Base-by-base conservation (phyloP, 257 asterid species). In the Fraxinus quadrangulata region DNA sequence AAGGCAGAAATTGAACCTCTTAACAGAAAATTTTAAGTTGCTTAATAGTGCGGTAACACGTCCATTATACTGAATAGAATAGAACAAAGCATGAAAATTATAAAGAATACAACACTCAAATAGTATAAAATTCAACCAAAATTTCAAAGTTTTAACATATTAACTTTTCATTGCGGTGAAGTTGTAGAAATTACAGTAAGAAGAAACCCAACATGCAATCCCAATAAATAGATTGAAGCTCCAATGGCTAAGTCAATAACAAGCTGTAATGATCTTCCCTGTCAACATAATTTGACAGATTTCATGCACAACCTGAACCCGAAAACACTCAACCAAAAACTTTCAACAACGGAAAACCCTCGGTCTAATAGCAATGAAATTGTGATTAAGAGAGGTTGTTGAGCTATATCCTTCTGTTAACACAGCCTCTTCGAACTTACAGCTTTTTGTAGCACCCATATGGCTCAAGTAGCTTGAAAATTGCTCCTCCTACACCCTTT, bases 1-100 rank as follows among this genome's bases (percentile, higher is more conserved):
- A 75, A 72, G 47, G 42, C 70, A 70, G 78, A 79, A 67, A 75
- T 36, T 54, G 88, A 71, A 59, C 68, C 83, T 16, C 61, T 31
- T 71, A 40, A 79, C 83, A 33, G 70, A 77, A 31, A 84, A 87
- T 33, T 85, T 80, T 61, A 80, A 72, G 65, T 86, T 85, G 79
- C 86, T 90, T 2, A 83, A 86, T 74, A 81, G 71, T 73, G 88
- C 89, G 77, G 71, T 79, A 76, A 82, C 45, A 39, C 45, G 11
- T 9, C 45, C 12, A 39, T 39, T 39, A 39, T 39, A 9, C 45
- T 39, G 3, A 39, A 39, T 39, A 39, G 12, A 39, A 39, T 1
- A 39, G 45, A 39, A 39, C 45, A 39, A 11, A 8, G 1, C 13
- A 39, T 9, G 45, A 39, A 8, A 8, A 39, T 39, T 39, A 8